Evolutionary conservation across 1,139 yeast species (phyloP), one percentile per base, ranked within the genome.

Genomic region (Hemisphaericaspora subhashii): DNA sequence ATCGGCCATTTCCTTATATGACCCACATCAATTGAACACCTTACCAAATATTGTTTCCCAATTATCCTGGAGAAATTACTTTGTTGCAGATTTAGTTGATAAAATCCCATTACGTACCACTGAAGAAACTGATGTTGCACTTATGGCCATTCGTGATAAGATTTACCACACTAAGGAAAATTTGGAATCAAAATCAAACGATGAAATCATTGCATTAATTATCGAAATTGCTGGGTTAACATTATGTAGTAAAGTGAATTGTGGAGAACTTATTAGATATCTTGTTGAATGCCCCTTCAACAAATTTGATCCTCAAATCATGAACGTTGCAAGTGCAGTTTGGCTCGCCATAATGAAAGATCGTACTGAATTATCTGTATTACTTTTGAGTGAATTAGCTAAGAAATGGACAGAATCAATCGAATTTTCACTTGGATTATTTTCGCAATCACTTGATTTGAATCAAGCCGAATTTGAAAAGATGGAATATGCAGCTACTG

Each of bases 401-500:
- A 65, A 69, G 39, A 69, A 70, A 44, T 87, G 95, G 87, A 89
- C 84, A 55, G 63, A 66, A 32, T 76, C 90, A 1, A 78, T 88
- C 34, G 72, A 74, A 31, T 65, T 72, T 29, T 65, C 68, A 13
- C 68, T 68, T 35, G 98, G 98, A 1, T 61, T 92, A 9, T 92
- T 77, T 56, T 77, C 83, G 7, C 72, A 68, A n/a, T 56, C 64
- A 4, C 64, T 68, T 49, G 95, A 89, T 57, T 58, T 80, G n/a
- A 55, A 54, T 1, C 70, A 71, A 36, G 84, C 95, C 6, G 88
- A 83, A 42, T 84, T 72, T 54, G 66, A 76, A 46, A 74, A 71
- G 43, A 92, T 92, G 98, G 95, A 87, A 50, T 94, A 94, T 55
- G 70, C 89, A 1, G 98, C 98, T 12, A 81, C 95, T 37, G 83